A percentile compares a stretch with the other conserved stretches of the same genome.
Conservation (phyloP, 345 rosid genomes). For the Pelargonium nanum region DNA sequence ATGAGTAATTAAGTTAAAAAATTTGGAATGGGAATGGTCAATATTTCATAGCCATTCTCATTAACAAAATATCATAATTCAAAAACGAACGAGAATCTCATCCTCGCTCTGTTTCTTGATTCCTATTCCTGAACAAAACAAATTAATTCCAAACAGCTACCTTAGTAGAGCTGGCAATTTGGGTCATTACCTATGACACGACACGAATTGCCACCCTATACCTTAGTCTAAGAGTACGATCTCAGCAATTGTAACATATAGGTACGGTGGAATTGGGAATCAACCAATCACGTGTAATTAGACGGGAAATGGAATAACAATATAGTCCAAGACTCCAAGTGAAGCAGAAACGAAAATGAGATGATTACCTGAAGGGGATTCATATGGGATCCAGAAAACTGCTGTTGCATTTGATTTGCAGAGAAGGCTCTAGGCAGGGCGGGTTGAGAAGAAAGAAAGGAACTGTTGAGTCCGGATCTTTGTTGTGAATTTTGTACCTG, state of each 20-base stretch:
- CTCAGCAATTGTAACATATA: not conserved
- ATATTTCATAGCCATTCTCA: too few species aligned
- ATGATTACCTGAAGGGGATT: conserved; percentile 16
- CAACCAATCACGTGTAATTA: not conserved
- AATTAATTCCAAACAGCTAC: too few species aligned
- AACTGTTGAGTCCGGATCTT: conserved; percentile 28
- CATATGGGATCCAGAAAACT: conserved; percentile 18
- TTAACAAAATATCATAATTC: not conserved
- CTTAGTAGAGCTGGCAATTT: too few species aligned
- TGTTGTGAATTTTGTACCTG: conserved; percentile 37
- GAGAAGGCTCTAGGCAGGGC: conserved; percentile 3
- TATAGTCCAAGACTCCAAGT: not conserved
- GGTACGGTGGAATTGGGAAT: not conserved
- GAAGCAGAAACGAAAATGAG: not conserved
- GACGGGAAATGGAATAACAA: conserved; percentile 22
- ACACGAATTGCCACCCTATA: too few species aligned
- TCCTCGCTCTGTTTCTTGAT: too few species aligned
- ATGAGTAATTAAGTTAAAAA: not conserved
- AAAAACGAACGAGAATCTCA: too few species aligned
- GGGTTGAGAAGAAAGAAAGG: conserved; percentile 24
- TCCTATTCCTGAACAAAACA: too few species aligned
- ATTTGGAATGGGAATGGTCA: too few species aligned
- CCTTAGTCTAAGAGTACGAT: too few species aligned
- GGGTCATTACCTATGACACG: too few species aligned
- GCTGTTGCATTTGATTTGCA: conserved; percentile 22